Base-by-base conservation (phyloP, 768 basidiomycete genomes). In the Pholiota conissans region DNA sequence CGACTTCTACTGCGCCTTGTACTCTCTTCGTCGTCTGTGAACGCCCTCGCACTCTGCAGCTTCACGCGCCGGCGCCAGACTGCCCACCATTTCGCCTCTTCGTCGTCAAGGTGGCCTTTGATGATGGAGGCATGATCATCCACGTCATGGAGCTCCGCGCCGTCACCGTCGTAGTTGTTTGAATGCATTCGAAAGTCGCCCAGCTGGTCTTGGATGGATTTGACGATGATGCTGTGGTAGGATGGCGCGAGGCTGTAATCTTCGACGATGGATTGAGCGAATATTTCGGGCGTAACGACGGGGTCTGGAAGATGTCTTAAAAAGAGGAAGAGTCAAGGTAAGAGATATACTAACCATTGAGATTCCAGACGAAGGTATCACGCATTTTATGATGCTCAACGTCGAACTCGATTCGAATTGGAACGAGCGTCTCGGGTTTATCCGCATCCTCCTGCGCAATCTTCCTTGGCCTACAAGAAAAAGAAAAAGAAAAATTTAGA, bases 341-440 rank as follows among this genome's bases (percentile, higher is more conserved):
- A 27, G 22, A 46, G n/a, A 57, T 13, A 57, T 46, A 76, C 84
- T n/a, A 55, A 97, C 95, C 96, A 62, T 90, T 90, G 45, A 95
- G 73, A 67, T 99, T 97, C 97, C 96, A 99, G 45, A 97, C 84
- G 73, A 98, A 98, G 0, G 96, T 94, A 69, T 99, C 97, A 26
- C 94, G 85, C 79, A 98, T 88, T 74, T 89, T 91, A 68, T 91
- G 88, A 66, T 92, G 90, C 56, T 98, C 97, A 48, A 95, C 89
- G 65, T 99, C 97, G 65, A 98, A 87, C 71, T 99, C 97, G 51
- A 99, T 78, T n/a, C 97, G 85, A 37, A 99, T 89, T 3, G 97
- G 97, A 3, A 98, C 89, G 26, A 99, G 87, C 64, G 86, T 81
- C 67, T 99, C 97, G 11, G 83, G 80, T 26, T 80, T 76, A 62